phyloP scores from a whole-genome alignment of 441 rosid genomes.

The Adansonia grandidieri region DNA sequence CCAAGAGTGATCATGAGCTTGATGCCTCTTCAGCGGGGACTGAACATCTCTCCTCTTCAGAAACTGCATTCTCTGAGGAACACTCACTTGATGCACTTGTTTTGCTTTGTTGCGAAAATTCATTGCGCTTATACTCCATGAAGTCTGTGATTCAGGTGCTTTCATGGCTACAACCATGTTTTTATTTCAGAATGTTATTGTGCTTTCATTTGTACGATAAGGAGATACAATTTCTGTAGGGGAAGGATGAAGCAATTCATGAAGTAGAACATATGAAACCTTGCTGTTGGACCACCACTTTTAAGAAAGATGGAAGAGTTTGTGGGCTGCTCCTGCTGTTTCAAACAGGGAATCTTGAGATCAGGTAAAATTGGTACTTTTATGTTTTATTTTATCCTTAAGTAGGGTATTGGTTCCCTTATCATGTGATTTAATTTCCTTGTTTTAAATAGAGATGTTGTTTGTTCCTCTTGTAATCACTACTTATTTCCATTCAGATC shows the following conservation, averaged over 20 bases:
- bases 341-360: conserved; percentile 63
- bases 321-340: conserved; percentile 54
- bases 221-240: conserved; percentile 41
- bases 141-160: conserved; percentile 61
- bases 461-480: neutral
- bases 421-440: neutral
- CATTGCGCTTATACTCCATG: conserved; percentile 50
- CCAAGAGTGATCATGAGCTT: conserved; percentile 31
- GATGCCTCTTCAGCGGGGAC: conserved; percentile 35
- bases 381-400: neutral
- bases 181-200: conserved; percentile 19
- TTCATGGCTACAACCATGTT: conserved; percentile 25
- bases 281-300: conserved; percentile 67
- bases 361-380: conserved; percentile 48
- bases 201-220: conserved; percentile 34
- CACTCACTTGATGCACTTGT: conserved; percentile 44
- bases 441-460: neutral
- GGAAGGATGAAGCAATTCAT: conserved; percentile 49
- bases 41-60: conserved; percentile 34
- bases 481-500: conserved; percentile 48
- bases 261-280: conserved; percentile 58
- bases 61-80: conserved; percentile 35
- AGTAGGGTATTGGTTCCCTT: neutral
- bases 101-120: conserved; percentile 60
- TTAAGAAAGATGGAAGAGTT: conserved; percentile 51